phyloP scores from a whole-genome alignment of 192 early-diverging fungal genomes.

The Mortierella claussenii region DNA sequence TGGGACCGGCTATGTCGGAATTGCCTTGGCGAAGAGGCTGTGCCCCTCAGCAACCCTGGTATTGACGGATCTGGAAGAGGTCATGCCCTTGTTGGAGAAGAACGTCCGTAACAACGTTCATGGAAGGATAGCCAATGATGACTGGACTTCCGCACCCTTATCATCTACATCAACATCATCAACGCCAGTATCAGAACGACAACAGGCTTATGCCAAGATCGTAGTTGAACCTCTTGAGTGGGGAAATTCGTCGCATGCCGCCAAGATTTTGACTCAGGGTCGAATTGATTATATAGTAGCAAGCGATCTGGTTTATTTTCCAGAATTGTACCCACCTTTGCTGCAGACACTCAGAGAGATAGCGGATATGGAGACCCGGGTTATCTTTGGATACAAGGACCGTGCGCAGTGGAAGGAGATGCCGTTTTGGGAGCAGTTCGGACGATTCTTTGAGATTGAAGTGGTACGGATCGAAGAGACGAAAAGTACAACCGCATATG shows the following conservation, averaged over 20 bases:
- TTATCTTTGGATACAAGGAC: conserved; percentile 65
- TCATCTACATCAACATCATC: conserved; percentile 6
- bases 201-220: conserved; percentile 20
- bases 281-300: conserved; percentile 57
- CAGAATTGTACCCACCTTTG: conserved; percentile 56
- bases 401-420: conserved; percentile 58
- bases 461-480: conserved; percentile 54
- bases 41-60: conserved; percentile 36
- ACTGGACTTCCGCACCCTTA: neutral
- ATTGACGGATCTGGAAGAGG: conserved; percentile 61
- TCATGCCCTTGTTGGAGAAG: conserved; percentile 56
- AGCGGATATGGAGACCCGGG: conserved; percentile 35
- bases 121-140: neutral
- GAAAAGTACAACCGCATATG: neutral
- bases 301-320: conserved; percentile 64
- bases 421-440: conserved; percentile 66
- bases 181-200: neutral
- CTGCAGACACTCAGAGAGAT: conserved; percentile 55
- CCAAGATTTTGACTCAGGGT: conserved; percentile 10
- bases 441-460: conserved; percentile 61
- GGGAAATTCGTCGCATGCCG: conserved; percentile 55
- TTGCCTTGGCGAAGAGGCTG: conserved; percentile 54
- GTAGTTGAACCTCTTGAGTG: conserved; percentile 52
- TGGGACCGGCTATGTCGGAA: conserved; percentile 64
- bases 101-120: conserved; percentile 42